A percentile compares a stretch with the other conserved stretches of the same genome.
Evolutionary conservation across 257 asterid genomes (phyloP).

Genomic region (Primulina eburnea): DNA sequence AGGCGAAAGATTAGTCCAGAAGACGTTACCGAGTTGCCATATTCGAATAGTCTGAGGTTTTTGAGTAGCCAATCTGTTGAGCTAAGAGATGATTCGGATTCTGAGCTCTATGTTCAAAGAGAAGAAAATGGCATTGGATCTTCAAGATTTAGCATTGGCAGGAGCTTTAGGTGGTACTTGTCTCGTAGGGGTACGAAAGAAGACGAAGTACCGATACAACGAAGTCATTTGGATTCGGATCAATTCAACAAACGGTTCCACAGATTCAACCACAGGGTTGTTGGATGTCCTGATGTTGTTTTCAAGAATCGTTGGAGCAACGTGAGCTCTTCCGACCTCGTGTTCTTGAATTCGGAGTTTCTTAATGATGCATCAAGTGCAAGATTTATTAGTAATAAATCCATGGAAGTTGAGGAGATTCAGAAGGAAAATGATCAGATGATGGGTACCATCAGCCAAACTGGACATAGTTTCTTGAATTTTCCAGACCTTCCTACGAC

Average conservation of each 20-base stretch:
- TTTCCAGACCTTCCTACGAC: slow-evolving; percentile 8
- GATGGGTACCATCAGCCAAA: slow-evolving; percentile 25
- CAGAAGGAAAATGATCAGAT: slow-evolving; percentile 6
- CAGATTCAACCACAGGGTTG: slow-evolving; percentile 48
- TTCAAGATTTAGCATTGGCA: slow-evolving; percentile 43
- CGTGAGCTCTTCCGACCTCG: slow-evolving; percentile 60
- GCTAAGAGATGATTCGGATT: slow-evolving; percentile 26
- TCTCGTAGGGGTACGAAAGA: slow-evolving; percentile 10
- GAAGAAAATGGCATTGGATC: slow-evolving; percentile 39
- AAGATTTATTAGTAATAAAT: slow-evolving; percentile 21
- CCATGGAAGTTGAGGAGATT: slow-evolving; percentile 2
- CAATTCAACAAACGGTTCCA: slow-evolving; percentile 25
- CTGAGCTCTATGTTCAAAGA: slow-evolving; percentile 46
- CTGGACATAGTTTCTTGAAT: not conserved
- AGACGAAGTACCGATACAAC: slow-evolving; percentile 32
- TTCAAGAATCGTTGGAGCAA: slow-evolving; percentile 63
- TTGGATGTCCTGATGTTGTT: slow-evolving; percentile 34
- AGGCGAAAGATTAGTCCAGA: slow-evolving; percentile 36
- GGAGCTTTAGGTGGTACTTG: slow-evolving; percentile 31
- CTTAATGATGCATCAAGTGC: slow-evolving; percentile 39
- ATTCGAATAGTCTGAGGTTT: slow-evolving; percentile 41
- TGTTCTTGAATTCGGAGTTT: slow-evolving; percentile 56
- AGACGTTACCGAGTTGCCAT: slow-evolving; percentile 31
- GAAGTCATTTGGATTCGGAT: slow-evolving; percentile 16
- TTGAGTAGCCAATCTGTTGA: slow-evolving; percentile 27